Evolutionary conservation across 1,284 basidiomycete genomes (phyloP).

Genomic region (Exobasidium cylindrosporum): DNA sequence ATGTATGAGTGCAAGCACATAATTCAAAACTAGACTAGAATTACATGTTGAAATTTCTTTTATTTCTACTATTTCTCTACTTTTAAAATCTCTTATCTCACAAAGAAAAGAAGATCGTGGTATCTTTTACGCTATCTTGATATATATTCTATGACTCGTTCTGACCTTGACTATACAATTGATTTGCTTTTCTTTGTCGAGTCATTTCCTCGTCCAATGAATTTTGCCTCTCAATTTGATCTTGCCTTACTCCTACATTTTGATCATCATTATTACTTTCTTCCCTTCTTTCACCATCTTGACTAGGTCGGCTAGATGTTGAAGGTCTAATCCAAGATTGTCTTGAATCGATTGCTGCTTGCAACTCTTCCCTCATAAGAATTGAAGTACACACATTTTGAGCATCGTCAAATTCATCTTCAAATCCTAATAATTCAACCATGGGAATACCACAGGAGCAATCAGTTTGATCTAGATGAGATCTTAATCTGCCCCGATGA

Average conservation of each 20-base stretch:
- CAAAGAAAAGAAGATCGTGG: not conserved
- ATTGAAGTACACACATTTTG: not conserved
- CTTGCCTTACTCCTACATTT: not conserved
- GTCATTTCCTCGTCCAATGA: not conserved
- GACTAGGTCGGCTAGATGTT: not conserved
- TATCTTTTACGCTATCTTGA: no score
- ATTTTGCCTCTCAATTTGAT: not conserved
- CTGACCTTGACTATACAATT: no score
- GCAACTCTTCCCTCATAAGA: conserved; percentile 4
- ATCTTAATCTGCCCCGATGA: not conserved
- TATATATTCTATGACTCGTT: no score
- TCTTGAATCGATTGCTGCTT: not conserved
- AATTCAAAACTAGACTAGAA: not conserved
- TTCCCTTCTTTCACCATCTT: not conserved
- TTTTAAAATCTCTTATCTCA: not conserved
- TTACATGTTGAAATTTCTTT: not conserved
- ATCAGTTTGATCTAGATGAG: conserved; percentile 1
- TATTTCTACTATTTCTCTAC: not conserved
- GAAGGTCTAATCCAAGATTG: no score
- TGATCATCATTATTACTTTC: not conserved
- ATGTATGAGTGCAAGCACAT: conserved; percentile 34
- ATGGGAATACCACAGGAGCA: conserved; percentile 14
- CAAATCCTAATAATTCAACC: conserved; percentile 3
- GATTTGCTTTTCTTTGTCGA: not conserved
- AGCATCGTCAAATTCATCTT: conserved; percentile 12